These are phyloP conservation scores for Penicillium sp. DNA, from an alignment of 2,329 filamentous ascomycete species.

Conservation along the genomic window DNA sequence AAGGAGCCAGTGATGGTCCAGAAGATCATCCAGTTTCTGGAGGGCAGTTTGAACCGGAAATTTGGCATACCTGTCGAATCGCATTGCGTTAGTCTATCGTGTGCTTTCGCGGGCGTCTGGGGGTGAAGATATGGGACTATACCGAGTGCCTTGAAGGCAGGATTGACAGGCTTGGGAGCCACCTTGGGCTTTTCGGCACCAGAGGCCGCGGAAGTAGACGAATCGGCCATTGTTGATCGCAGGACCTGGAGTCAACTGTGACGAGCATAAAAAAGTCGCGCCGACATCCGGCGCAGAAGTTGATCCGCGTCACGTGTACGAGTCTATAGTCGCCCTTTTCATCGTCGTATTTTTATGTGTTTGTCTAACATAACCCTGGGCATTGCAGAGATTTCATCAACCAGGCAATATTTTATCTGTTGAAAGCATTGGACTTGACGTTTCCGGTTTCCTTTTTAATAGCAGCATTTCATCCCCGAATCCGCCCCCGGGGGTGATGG, in stretches of 20 bases:
- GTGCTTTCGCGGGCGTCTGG: not conserved
- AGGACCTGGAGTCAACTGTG: not conserved
- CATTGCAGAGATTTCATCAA: not conserved
- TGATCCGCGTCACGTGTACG: constrained; percentile 20
- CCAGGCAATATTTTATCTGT: not conserved
- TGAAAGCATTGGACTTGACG: not conserved
- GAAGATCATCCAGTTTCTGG: constrained; percentile 98
- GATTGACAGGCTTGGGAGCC: constrained; percentile 57
- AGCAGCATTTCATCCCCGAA: too few species aligned
- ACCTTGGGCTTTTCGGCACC: constrained; percentile 40
- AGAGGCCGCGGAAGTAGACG: constrained; percentile 34
- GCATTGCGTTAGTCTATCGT: constrained; percentile 12
- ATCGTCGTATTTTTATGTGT: not conserved
- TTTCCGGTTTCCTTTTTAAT: not conserved
- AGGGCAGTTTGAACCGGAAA: constrained; percentile 79
- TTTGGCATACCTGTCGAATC: constrained; percentile 68
- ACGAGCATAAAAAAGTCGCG: constrained; percentile 17
- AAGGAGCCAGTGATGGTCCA: constrained; percentile 74
- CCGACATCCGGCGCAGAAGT: constrained; percentile 9
- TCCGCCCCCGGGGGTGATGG: not conserved
- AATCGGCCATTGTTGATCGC: constrained; percentile 34
- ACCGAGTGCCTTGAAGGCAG: constrained; percentile 71
- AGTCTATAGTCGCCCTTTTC: not conserved
- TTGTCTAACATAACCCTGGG: not conserved
- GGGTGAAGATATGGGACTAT: constrained; percentile 14